Percentiles rank a stretch among this genome's conserved stretches.
These are phyloP conservation scores for Alternaria gansuensis DNA, from an alignment of 2,329 filamentous ascomycete species.

Conservation along the genomic window DNA sequence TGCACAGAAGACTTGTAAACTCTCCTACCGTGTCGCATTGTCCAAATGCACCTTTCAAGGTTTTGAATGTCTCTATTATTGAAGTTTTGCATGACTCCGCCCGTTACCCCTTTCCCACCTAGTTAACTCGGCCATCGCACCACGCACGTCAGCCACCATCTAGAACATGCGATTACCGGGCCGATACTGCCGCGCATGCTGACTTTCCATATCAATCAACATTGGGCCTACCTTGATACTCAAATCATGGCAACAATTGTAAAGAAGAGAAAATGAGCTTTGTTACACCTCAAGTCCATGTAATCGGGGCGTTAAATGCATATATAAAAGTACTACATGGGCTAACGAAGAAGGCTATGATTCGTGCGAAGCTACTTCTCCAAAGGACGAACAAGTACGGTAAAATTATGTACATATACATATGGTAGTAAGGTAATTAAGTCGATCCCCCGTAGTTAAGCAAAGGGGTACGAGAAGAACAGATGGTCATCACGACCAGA, in stretches of 20 bases:
- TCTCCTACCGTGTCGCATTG: background rate
- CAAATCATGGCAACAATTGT: background rate
- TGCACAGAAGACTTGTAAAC: background rate
- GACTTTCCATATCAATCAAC: background rate
- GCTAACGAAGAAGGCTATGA: conserved; percentile 2
- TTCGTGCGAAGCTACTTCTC: background rate
- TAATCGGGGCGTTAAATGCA: background rate
- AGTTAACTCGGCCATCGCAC: background rate
- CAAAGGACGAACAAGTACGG: background rate
- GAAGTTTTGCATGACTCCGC: background rate
- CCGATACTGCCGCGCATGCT: background rate
- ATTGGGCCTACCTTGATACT: background rate
- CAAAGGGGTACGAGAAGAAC: conserved; percentile 2
- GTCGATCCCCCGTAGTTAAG: background rate
- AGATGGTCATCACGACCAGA: background rate
- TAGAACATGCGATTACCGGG: conserved; percentile 1
- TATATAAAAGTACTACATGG: background rate
- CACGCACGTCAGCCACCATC: conserved; percentile 3
- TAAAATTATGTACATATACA: conserved; percentile 26
- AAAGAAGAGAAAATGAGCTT: background rate
- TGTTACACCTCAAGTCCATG: too few relatives aligned
- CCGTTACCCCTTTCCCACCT: background rate
- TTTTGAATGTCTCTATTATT: background rate
- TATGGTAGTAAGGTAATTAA: conserved; percentile 9
- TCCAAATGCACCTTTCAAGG: background rate